A percentile compares a stretch with the other conserved stretches of the same genome.
These are phyloP conservation scores for Musa acuminata DNA, from an alignment of 176 grass and related monocot genomes.

Conservation along the genomic window DNA sequence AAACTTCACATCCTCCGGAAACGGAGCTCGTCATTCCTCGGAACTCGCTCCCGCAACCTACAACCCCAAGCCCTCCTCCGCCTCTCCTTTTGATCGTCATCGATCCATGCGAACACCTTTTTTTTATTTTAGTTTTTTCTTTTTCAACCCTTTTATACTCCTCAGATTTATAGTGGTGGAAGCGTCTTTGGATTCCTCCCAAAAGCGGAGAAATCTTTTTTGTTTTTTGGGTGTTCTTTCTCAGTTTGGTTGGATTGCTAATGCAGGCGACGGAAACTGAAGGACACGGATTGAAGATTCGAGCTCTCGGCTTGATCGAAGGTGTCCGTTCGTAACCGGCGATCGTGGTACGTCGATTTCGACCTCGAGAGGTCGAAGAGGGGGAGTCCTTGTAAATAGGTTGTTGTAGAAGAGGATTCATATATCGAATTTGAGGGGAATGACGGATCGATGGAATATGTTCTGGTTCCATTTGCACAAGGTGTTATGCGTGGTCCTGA, in stretches of 20 bases:
- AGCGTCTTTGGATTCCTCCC: neutral
- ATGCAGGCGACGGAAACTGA: neutral
- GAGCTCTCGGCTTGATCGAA: neutral
- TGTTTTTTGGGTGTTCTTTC: neutral
- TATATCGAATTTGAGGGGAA: neutral
- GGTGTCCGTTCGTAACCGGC: neutral
- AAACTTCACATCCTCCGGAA: neutral
- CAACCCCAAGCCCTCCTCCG: neutral
- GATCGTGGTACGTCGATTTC: conserved; percentile 7
- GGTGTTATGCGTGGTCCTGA: neutral
- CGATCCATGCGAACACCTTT: neutral
- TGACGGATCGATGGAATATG: neutral
- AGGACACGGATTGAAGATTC: neutral
- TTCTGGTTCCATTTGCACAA: neutral
- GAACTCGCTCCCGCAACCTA: neutral
- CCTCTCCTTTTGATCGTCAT: neutral
- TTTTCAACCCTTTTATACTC: neutral
- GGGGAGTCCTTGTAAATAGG: neutral
- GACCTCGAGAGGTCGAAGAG: conserved; percentile 4
- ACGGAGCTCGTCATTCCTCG: neutral
- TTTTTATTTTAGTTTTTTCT: neutral
- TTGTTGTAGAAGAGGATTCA: neutral
- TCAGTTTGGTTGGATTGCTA: neutral
- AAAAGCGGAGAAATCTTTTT: neutral
- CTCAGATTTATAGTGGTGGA: neutral